Conservation (phyloP, 495 filamentous ascomycete species). For the Paragyromitra xinjiangensis region DNA sequence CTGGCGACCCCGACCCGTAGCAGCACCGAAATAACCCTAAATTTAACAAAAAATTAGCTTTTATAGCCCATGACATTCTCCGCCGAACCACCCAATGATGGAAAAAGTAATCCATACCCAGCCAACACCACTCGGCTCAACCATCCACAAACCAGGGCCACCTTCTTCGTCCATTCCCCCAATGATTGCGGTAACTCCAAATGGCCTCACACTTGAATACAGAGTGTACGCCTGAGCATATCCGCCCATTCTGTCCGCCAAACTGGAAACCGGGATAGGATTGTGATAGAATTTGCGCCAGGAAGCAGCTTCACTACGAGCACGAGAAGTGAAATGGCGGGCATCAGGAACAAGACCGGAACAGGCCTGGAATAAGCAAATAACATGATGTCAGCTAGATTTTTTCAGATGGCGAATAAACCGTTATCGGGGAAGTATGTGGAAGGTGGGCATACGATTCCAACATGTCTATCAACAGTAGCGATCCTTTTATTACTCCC, state of each 20-base stretch:
- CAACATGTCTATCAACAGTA: slow-evolving; percentile 91
- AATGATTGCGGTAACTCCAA: slow-evolving; percentile 93
- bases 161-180: slow-evolving; percentile 93
- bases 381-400: not conserved
- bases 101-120: slow-evolving; percentile 68
- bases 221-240: slow-evolving; percentile 98
- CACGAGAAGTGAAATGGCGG: slow-evolving; percentile 91
- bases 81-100: not conserved
- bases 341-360: slow-evolving; percentile 94
- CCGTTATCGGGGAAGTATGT: slow-evolving; percentile 19
- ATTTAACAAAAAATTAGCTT: slow-evolving; percentile 8
- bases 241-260: slow-evolving; percentile 88
- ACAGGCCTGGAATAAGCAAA: slow-evolving; percentile 71
- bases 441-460: slow-evolving; percentile 71
- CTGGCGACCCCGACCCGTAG: slow-evolving; percentile 94
- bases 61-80: not conserved
- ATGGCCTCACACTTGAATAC: slow-evolving; percentile 93
- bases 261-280: slow-evolving; percentile 84
- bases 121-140: slow-evolving; percentile 94
- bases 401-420: not conserved
- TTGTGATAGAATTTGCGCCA: slow-evolving; percentile 92
- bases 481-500: slow-evolving; percentile 96
- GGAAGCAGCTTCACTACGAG: slow-evolving; percentile 86
- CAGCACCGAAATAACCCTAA: slow-evolving; percentile 94
- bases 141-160: slow-evolving; percentile 95